Evolutionary conservation across 441 rosid species (phyloP), one percentile per base, ranked within the genome.

Genomic region (Aleurites moluccanus): DNA sequence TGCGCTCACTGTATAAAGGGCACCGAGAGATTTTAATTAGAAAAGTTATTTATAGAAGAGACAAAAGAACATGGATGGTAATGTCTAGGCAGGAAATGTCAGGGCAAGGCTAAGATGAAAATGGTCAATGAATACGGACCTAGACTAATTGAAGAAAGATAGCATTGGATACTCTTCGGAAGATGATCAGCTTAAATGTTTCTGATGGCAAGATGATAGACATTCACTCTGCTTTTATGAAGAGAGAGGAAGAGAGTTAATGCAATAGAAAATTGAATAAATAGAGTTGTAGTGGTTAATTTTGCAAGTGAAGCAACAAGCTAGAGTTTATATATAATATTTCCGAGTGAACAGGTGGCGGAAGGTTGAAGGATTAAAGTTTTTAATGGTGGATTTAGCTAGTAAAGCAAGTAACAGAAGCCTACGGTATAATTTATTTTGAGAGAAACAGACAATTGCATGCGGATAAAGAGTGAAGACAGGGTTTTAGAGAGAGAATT

Each of bases 281-380:
- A 57, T 33, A 61, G 57, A 28, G 59, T 45, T 73, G 57, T 73
- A 28, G 59, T 45, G 75, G 57, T 73, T 76, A 78, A 77, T 78
- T 76, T 82, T 84, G 83, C 74, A 83, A 82, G 85, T 78, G 82
- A 84, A 84, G 87, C 85, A 84, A 80, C 73, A 49, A 66, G 68
- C 55, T 40, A 73, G 67, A 52, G 72, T 67, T 64, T 63, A 50
- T 69, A 55, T 70, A 66, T 57, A 57, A 68, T 60, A 61, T 73
- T 21, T 10, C 33, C 0, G 21, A 64, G 20, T 5, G 55, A 27
- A 71, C 1, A 23, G 65, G 40, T 59, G 38, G 74, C 66, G 66
- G 55, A 59, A 53, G 53, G 18, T 59, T 59, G 66, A 71, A 71
- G 74, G 74, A 71, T 55, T 56, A 3, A 35, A 35, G 40, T 35